A percentile compares a stretch with the other conserved stretches of the same genome.
phyloP scores from a whole-genome alignment of 2,329 filamentous ascomycete species.

The Eutypa lata region DNA sequence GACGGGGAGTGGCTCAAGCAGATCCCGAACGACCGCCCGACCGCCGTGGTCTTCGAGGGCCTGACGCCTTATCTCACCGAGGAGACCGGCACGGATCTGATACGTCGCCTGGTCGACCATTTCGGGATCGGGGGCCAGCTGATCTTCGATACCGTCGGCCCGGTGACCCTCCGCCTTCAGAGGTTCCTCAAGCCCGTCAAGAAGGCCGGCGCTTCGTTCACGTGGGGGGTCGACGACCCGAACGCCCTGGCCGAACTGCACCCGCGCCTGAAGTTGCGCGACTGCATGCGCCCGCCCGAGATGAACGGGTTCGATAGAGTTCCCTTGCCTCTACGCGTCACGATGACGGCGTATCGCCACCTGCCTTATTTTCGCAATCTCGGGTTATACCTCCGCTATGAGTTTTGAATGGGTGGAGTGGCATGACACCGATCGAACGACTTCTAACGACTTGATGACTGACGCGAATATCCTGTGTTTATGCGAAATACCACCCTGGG shows the following conservation, averaged over 20 bases:
- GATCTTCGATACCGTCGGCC: constrained; percentile 23
- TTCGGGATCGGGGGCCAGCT: constrained; percentile 26
- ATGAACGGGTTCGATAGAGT: constrained; percentile 8
- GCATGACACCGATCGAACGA: too few relatives aligned
- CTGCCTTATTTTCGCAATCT: constrained; percentile 16
- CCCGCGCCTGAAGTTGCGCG: constrained; percentile 15
- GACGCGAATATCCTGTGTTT: too few relatives aligned
- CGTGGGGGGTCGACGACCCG: constrained; percentile 23
- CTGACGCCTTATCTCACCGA: constrained; percentile 28
- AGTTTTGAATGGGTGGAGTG: constrained; percentile 6
- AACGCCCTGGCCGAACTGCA: constrained; percentile 18
- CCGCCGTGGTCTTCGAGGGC: constrained; percentile 30
- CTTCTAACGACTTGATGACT: too few relatives aligned
- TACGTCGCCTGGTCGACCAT: constrained; percentile 19
- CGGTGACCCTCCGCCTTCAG: constrained; percentile 13
- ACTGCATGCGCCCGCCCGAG: constrained; percentile 10
- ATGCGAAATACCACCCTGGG: too few relatives aligned
- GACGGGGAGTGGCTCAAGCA: constrained; percentile 25
- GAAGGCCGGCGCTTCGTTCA: constrained; percentile 17
- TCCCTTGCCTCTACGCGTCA: constrained; percentile 7
- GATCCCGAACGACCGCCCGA: constrained; percentile 28
- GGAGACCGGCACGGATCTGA: constrained; percentile 18
- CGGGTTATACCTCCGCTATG: constrained; percentile 11
- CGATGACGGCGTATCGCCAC: constrained; percentile 11
- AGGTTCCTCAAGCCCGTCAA: constrained; percentile 7